Conservation (phyloP, 257 asterid genomes). For the Oldenlandia corymbosa region DNA sequence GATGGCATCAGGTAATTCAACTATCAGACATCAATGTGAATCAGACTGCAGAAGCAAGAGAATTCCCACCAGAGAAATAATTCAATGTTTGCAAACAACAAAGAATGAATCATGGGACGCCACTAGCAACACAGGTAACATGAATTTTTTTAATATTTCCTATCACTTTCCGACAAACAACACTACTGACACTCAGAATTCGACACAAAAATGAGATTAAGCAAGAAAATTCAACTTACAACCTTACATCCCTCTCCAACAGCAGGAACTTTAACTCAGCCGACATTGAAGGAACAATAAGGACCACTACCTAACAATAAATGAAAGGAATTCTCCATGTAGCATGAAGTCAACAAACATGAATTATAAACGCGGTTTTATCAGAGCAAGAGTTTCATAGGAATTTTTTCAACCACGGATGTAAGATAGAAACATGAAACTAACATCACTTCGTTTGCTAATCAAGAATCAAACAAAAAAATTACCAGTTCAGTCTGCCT, state of each 20-base stretch:
- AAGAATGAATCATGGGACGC: not conserved
- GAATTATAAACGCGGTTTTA: too few relatives aligned
- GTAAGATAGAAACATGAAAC: not conserved
- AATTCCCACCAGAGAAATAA: not conserved
- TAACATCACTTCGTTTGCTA: not conserved
- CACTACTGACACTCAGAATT: not conserved
- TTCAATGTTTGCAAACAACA: not conserved
- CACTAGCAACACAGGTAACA: too few relatives aligned
- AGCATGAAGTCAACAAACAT: too few relatives aligned
- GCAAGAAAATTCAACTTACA: not conserved
- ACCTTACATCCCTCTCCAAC: not conserved
- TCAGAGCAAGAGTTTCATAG: not conserved
- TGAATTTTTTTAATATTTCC: too few relatives aligned
- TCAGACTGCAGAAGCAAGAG: not conserved
- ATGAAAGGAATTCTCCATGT: too few relatives aligned
- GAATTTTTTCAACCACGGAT: not conserved
- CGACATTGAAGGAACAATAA: not conserved
- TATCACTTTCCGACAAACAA: too few relatives aligned
- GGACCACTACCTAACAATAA: too few relatives aligned
- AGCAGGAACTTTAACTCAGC: not conserved
- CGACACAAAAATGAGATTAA: not conserved
- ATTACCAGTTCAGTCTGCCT: conserved; percentile 82
- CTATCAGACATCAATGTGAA: not conserved
- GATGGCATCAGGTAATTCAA: not conserved
- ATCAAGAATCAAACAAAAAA: not conserved